A percentile compares a stretch with the other conserved stretches of the same genome.
phyloP scores from a whole-genome alignment of 2,329 filamentous ascomycete species.

The Fusarium pseudocircinatum region DNA sequence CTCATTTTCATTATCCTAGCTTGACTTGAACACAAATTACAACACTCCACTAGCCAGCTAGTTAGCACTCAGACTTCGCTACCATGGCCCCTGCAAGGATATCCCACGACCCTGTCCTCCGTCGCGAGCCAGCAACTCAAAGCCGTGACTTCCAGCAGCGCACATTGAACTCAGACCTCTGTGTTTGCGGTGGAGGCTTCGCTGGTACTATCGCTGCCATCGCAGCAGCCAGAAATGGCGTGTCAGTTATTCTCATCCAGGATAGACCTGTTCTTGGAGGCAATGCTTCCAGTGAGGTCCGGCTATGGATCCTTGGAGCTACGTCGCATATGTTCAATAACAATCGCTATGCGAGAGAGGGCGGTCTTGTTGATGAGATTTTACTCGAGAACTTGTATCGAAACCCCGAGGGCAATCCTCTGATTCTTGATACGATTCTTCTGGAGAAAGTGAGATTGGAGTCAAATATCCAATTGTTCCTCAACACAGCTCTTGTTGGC shows the following conservation, averaged over 20 bases:
- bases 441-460: slow-evolving; percentile 7
- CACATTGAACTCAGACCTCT: not conserved
- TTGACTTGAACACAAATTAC: not conserved
- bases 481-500: not conserved
- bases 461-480: not conserved
- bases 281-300: slow-evolving; percentile 16
- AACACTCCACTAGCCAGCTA: not conserved
- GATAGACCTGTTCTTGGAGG: slow-evolving; percentile 12
- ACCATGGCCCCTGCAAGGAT: slow-evolving; percentile 21
- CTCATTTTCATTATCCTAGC: not conserved
- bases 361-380: slow-evolving; percentile 18
- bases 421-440: slow-evolving; percentile 10
- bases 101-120: slow-evolving; percentile 14
- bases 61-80: not conserved
- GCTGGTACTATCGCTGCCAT: slow-evolving; percentile 8
- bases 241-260: slow-evolving; percentile 7
- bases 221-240: slow-evolving; percentile 6
- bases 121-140: slow-evolving; percentile 7
- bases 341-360: slow-evolving; percentile 18
- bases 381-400: slow-evolving; percentile 11
- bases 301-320: slow-evolving; percentile 13
- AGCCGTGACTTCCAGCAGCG: slow-evolving; percentile 12
- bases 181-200: slow-evolving; percentile 11
- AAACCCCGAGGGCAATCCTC: slow-evolving; percentile 1
- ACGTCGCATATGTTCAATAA: slow-evolving; percentile 20